Evolutionary conservation across 2,329 filamentous ascomycete species (phyloP), one percentile per base, ranked within the genome.

Genomic region (Cordyceps tenuipes): DNA sequence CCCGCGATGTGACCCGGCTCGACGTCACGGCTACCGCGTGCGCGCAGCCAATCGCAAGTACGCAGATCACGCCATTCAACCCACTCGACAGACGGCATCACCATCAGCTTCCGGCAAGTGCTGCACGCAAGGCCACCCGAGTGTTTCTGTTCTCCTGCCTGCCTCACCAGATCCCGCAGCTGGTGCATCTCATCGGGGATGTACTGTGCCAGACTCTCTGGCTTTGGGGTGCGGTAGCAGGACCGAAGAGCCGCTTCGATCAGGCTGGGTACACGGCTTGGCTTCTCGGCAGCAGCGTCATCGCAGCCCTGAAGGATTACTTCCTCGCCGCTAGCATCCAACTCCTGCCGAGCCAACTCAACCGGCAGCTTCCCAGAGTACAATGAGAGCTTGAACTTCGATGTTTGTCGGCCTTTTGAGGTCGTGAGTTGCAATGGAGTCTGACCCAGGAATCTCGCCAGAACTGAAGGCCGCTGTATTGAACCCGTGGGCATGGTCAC

Each of bases 21-120:
- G 15, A 63, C 12, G 10, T 51, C 49, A 10, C 57, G 57, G 43
- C 23, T 15, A 54, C 34, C 10, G 58, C 54, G 39, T 46, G 59
- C 52, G 17, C 52, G 51, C 26, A 50, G 59, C 59, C 59, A 61
- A 23, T 65, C 64, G 43, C 63, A 63, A 13, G 64, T 67, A 26
- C 64, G 62, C 26, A 75, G 59, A 61, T 80, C 75, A 68, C 80
- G 83, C 81, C 84, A 87, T 66, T 87, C 85, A 8, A 87, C 71
- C 84, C 85, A 87, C 66, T 84, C 77, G 0, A 79, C 73, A 3
- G 77, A 70, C 3, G 84, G 80, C 23, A 81, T 72, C 7, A 84
- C 71, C 4, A 81, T 76, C 9, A 68, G 67, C 31, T 77, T 76
- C 26, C 70, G 65, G 66, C 85, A 87, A 0, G 76, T 71, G 1